Base-by-base conservation (phyloP, 768 basidiomycete species). In the Amanita exitialis region DNA sequence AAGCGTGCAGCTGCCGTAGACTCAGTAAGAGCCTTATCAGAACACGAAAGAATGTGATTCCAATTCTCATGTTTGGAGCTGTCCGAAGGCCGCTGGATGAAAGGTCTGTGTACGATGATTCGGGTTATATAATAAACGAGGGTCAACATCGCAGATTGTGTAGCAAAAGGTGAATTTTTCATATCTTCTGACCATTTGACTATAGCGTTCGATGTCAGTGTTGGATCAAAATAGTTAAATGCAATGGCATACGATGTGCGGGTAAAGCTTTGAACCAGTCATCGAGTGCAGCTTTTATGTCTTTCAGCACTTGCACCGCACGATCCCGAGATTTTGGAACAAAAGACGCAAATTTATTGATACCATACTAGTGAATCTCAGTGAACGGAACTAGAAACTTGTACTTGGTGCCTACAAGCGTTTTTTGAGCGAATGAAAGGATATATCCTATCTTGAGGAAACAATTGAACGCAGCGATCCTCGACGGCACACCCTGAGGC, bases 211-310 rank as follows among this genome's bases (percentile, higher is more conserved):
- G 46, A 42, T 6, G 38, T 50, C 43, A 36, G 46, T 52, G 45
- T 54, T 25, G 4, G 16, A n/a, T 2, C 25, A 23, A 13, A 39
- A 13, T n/a, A 21, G n/a, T 44, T 12, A 30, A 25, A 28, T 21
- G 23, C 25, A 27, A 38, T 37, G 15, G 67, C 82, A 51, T 57
- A 86, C 85, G 59, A 58, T 86, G 81, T 35, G 78, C 71, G 9
- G 89, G 90, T 15, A 90, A 67, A 6, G 74, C 72, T 44, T 83
- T 78, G 9, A 77, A 64, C 87, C 89, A 93, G 52, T 82, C 77
- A 53, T 80, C 79, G 58, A 92, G 70, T 0, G 81, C 82, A 5
- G 74, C 71, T 58, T 84, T 83, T 30, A 91, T 68, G 51, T 86
- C 82, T 13, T 77, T 71, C 13, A 90, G 69, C 27, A 85, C 76